Evolutionary conservation across 1,284 basidiomycete species (phyloP).

Genomic region (Sporisorium sorghi): DNA sequence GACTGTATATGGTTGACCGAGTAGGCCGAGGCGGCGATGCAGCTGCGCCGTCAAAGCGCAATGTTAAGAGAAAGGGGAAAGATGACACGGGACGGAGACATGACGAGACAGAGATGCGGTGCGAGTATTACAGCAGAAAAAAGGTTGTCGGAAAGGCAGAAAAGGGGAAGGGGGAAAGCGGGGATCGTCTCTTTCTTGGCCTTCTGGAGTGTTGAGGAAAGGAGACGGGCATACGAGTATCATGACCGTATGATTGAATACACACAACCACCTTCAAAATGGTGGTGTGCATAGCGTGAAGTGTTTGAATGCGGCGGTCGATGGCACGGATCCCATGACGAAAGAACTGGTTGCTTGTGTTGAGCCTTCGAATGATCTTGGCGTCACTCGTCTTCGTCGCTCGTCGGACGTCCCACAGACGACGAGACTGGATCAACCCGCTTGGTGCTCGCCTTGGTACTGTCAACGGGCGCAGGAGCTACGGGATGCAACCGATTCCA

Average conservation of each 20-base stretch:
- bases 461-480: slow-evolving; percentile 11
- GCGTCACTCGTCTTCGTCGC: slow-evolving; percentile 46
- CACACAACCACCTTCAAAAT: no score
- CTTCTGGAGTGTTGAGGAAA: slow-evolving; percentile 7
- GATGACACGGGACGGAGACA: not conserved
- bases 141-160: slow-evolving; percentile 2
- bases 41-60: slow-evolving; percentile 1
- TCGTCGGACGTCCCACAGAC: slow-evolving; percentile 9
- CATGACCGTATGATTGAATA: slow-evolving; percentile 44
- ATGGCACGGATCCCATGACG: no score
- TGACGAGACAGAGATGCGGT: slow-evolving; percentile 25
- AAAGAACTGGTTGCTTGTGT: not conserved
- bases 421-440: not conserved
- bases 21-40: not conserved
- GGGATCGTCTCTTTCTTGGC: slow-evolving; percentile 21
- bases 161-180: slow-evolving; percentile 11
- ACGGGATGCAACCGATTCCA: slow-evolving; percentile 73
- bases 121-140: slow-evolving; percentile 43
- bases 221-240: slow-evolving; percentile 49
- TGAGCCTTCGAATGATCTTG: not conserved
- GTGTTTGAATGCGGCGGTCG: no score
- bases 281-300: no score
- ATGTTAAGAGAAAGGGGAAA: not conserved
- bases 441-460: slow-evolving; percentile 24
- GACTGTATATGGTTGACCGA: slow-evolving; percentile 2